Percentiles rank a stretch among this genome's conserved stretches.
These are phyloP conservation scores for Macrolepiota albuminosa DNA, from an alignment of 768 basidiomycete species.

Conservation along the genomic window DNA sequence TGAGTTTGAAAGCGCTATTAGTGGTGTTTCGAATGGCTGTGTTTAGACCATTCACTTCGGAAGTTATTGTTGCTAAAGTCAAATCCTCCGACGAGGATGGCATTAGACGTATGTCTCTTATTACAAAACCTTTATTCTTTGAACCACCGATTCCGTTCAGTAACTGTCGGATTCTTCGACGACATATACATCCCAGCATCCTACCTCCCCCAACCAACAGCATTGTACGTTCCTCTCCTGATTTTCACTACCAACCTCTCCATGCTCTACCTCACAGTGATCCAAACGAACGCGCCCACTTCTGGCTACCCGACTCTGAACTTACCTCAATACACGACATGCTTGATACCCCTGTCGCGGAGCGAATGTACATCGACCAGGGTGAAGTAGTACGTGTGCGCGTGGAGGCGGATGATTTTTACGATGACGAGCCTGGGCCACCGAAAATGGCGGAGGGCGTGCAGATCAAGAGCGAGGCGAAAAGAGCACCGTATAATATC, in stretches of 20 bases:
- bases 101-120: conserved; percentile 60
- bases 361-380: conserved; percentile 79
- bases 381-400: conserved; percentile 74
- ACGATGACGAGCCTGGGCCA: conserved; percentile 83
- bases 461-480: conserved; percentile 44
- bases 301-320: conserved; percentile 70
- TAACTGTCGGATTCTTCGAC: conserved; percentile 89
- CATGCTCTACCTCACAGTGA: conserved; percentile 42
- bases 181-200: conserved; percentile 82
- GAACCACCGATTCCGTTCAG: conserved; percentile 32
- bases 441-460: conserved; percentile 73
- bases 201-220: conserved; percentile 76
- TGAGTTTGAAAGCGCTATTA: conserved; percentile 24
- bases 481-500: conserved; percentile 63
- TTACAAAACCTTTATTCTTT: background rate
- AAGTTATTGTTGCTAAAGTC: conserved; percentile 87
- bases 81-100: conserved; percentile 83
- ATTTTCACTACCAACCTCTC: background rate
- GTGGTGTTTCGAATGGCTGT: conserved; percentile 88
- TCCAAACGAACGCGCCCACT: conserved; percentile 76
- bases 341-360: conserved; percentile 59
- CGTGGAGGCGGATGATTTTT: conserved; percentile 79
- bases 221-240: conserved; percentile 51
- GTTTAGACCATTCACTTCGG: conserved; percentile 86
- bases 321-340: conserved; percentile 53